Evolutionary conservation across 148 eudicot genomes (phyloP).

Genomic region (Amaranthus cruentus): DNA sequence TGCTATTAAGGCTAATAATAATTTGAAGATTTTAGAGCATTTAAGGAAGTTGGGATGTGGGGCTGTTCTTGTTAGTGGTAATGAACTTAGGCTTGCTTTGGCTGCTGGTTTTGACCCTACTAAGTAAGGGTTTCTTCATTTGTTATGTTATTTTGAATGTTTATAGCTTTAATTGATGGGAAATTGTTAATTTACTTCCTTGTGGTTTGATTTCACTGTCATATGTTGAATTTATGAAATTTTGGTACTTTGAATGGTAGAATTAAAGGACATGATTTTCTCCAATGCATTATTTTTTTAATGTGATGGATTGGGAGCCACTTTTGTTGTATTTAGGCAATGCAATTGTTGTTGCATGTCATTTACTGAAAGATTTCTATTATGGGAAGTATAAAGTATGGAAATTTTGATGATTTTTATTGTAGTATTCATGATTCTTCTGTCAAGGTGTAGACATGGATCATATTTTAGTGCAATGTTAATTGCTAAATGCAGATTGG

Average conservation of each 20-base stretch:
- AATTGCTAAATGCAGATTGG: too few species aligned
- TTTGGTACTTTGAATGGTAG: too few species aligned
- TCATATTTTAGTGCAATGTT: too few species aligned
- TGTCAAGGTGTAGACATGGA: too few species aligned
- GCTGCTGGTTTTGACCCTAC: slow-evolving; percentile 79
- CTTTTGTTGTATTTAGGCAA: not conserved
- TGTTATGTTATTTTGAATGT: not conserved
- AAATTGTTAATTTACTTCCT: not conserved
- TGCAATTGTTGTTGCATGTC: not conserved
- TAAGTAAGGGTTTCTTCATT: slow-evolving; percentile 21
- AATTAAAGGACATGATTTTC: too few species aligned
- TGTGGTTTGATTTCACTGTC: not conserved
- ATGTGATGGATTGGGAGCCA: not conserved
- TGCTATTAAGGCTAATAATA: slow-evolving; percentile 94
- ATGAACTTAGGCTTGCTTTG: slow-evolving; percentile 82
- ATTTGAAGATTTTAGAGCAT: slow-evolving; percentile 90
- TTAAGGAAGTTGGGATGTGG: slow-evolving; percentile 84
- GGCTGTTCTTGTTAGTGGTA: slow-evolving; percentile 93
- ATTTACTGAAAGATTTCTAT: too few species aligned
- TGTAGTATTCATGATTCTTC: too few species aligned
- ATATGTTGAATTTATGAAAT: not conserved
- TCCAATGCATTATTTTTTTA: not conserved
- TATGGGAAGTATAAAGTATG: too few species aligned
- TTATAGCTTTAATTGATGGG: not conserved
- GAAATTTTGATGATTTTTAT: too few species aligned